Conservation (phyloP, 306 rosid species). For the Quercus glauca region DNA sequence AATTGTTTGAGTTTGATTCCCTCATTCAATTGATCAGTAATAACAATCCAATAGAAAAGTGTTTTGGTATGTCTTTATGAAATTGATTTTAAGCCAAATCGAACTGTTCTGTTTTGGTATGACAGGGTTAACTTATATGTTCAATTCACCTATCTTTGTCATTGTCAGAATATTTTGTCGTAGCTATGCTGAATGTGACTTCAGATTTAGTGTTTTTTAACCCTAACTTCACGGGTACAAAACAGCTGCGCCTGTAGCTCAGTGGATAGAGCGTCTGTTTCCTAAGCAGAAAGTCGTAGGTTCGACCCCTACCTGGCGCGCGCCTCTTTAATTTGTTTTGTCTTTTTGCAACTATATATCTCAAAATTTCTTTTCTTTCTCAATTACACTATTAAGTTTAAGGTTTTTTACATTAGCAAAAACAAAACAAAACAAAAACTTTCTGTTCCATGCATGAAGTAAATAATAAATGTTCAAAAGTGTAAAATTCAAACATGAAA, state of each 20-base stretch:
- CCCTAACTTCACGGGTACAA: neutral
- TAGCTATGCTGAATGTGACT: neutral
- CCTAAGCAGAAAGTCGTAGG: slow-evolving; percentile 96
- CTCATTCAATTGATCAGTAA: too few relatives aligned
- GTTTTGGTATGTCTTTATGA: too few relatives aligned
- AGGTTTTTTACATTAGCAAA: too few relatives aligned
- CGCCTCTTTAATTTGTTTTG: neutral
- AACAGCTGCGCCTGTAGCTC: slow-evolving; percentile 68
- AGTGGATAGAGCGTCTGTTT: slow-evolving; percentile 96
- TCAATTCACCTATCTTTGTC: neutral
- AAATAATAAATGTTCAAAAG: neutral
- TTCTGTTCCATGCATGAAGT: too few relatives aligned
- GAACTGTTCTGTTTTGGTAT: too few relatives aligned
- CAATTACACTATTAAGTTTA: neutral
- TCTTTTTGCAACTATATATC: neutral
- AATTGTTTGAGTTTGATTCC: too few relatives aligned
- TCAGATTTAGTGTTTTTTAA: too few relatives aligned
- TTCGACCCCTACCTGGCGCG: slow-evolving; percentile 97
- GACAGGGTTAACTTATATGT: too few relatives aligned
- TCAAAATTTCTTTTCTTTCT: neutral
- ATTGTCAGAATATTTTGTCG: neutral
- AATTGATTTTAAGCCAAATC: too few relatives aligned
- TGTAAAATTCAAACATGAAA: too few relatives aligned
- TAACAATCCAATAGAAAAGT: too few relatives aligned
- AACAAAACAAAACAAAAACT: too few relatives aligned